Evolutionary conservation across 768 basidiomycete genomes (phyloP), one percentile per base, ranked within the genome.

Genomic region (Boletus huronensis): DNA sequence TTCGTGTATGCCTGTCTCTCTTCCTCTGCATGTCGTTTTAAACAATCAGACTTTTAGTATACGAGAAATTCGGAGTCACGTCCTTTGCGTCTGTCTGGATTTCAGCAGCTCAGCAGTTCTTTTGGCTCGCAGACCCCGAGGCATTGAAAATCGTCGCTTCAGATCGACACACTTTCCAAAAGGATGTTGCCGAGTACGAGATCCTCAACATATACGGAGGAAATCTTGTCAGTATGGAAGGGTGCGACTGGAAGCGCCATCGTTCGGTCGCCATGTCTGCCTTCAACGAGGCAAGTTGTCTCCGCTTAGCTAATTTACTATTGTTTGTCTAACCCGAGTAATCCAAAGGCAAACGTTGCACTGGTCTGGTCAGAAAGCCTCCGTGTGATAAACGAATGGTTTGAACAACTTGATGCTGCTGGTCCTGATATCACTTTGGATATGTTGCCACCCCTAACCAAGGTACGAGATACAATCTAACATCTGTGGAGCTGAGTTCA

Each of bases 311-410:
- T 25, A 16, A 17, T 45, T 21, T 28, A 9, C 1, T 29, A 0
- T 23, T 8, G 6, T 52, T 25, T n/a, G 28, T 43, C 45, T 53
- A 23, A 61, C 26, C 0, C 34, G 29, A 2, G 7, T 35, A 2
- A 14, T 31, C 2, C 29, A 51, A 51, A 80, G 79, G 70, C 73
- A 11, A 78, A 80, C 34, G 70, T 75, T 51, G 73, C 76, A 6
- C 67, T 80, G n/a, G 79, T 78, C 5, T 81, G 80, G 80, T 61
- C 65, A 16, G 78, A 81, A 58, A 70, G 75, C 0, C 67, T 73
- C 9, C 72, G 71, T 31, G 63, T 77, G 2, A 54, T 73, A 8
- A 59, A 74, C 25, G 75, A 79, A 56, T 79, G 77, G 78, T 74
- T 78, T 43, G 60, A 65, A 14, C 63, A 73, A 19, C 60, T 80